These are phyloP conservation scores for Cardamine occulta DNA, from an alignment of 345 rosid genomes.

Conservation along the genomic window DNA sequence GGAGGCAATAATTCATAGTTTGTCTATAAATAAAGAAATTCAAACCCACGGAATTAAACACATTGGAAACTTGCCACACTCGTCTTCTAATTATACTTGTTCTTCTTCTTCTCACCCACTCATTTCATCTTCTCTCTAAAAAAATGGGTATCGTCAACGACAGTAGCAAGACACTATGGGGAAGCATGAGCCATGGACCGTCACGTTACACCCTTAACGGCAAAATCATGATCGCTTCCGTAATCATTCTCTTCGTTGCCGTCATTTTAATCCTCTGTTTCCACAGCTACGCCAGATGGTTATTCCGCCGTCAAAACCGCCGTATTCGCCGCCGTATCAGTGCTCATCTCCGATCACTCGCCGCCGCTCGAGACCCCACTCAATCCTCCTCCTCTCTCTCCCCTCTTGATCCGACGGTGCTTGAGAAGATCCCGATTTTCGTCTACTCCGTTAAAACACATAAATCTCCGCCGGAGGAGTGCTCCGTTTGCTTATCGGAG, in stretches of 20 bases:
- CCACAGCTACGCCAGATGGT: constrained; percentile 65
- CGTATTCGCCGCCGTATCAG: constrained; percentile 51
- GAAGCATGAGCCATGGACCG: constrained; percentile 23
- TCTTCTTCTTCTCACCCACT: constrained; percentile 13
- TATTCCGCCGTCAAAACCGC: constrained; percentile 48
- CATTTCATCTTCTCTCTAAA: constrained; percentile 20
- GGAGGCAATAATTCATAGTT: constrained; percentile 13
- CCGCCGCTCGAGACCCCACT: constrained; percentile 35
- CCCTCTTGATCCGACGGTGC: constrained; percentile 56
- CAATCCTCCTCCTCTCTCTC: constrained; percentile 34
- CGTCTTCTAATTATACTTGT: background rate
- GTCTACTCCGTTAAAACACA: constrained; percentile 43
- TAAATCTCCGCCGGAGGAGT: constrained; percentile 42
- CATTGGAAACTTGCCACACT: constrained; percentile 26
- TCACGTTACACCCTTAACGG: constrained; percentile 51
- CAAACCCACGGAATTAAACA: constrained; percentile 25
- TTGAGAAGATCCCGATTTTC: constrained; percentile 62
- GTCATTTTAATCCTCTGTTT: constrained; percentile 55
- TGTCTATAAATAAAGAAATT: constrained; percentile 43
- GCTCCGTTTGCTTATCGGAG: constrained; percentile 81
- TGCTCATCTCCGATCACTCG: constrained; percentile 41
- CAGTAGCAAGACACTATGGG: constrained; percentile 26
- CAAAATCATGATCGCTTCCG: constrained; percentile 62
- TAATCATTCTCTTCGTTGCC: constrained; percentile 58
- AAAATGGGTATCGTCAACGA: constrained; percentile 24